phyloP scores from a whole-genome alignment of 1,284 basidiomycete genomes.

The Moniliella sp. region DNA sequence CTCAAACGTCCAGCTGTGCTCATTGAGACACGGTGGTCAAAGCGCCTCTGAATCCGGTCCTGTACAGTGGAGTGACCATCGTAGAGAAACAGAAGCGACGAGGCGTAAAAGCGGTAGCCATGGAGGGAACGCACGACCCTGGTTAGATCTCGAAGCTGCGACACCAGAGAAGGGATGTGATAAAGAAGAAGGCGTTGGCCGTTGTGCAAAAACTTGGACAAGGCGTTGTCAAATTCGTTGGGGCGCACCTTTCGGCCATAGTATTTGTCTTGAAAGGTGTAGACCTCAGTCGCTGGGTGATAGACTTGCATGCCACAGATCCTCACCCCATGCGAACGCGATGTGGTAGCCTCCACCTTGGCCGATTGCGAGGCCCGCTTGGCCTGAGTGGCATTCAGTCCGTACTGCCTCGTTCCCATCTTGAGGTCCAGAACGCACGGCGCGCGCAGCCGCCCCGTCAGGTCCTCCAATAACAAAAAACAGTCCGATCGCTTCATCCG shows the following conservation, averaged over 20 bases:
- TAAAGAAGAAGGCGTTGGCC: slow-evolving; percentile 63
- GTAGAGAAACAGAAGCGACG: slow-evolving; percentile 90
- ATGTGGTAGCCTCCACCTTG: slow-evolving; percentile 90
- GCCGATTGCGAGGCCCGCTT: slow-evolving; percentile 96
- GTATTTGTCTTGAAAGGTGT: slow-evolving; percentile 88
- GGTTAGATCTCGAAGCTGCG: slow-evolving; percentile 80
- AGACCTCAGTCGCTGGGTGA: slow-evolving; percentile 41
- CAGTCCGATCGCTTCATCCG: slow-evolving; percentile 73
- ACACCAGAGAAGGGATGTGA: slow-evolving; percentile 72
- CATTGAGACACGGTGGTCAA: slow-evolving; percentile 9
- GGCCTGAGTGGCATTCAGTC: slow-evolving; percentile 68
- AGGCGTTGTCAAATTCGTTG: slow-evolving; percentile 59
- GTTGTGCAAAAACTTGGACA: slow-evolving; percentile 64
- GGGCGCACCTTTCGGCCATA: slow-evolving; percentile 69
- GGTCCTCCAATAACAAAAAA: slow-evolving; percentile 95
- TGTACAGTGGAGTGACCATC: slow-evolving; percentile 78
- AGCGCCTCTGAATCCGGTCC: slow-evolving; percentile 37
- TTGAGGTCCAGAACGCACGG: slow-evolving; percentile 95
- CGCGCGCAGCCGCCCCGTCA: slow-evolving; percentile 75
- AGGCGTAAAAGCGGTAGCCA: slow-evolving; percentile 92
- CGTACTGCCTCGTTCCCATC: slow-evolving; percentile 97
- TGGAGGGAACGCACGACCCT: slow-evolving; percentile 64
- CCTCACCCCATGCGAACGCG: slow-evolving; percentile 65
- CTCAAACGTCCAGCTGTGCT: slow-evolving; percentile 8
- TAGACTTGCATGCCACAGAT: slow-evolving; percentile 94